Evolutionary conservation across 2,329 filamentous ascomycete genomes (phyloP).

Genomic region (Apiospora koreana): DNA sequence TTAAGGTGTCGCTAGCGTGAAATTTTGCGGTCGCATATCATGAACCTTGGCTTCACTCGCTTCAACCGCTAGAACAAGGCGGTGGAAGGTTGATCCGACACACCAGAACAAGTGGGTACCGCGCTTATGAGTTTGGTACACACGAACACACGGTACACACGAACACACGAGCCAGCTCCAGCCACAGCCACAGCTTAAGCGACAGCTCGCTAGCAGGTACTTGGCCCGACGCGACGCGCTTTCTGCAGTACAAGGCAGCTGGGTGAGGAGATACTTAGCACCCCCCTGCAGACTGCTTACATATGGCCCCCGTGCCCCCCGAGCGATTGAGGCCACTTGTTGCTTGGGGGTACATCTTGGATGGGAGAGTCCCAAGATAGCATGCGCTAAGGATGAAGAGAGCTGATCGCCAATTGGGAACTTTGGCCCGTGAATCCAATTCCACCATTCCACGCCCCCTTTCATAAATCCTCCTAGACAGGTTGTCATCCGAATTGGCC

Average conservation of each 20-base stretch:
- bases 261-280: neutral
- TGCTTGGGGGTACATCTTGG: neutral
- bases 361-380: constrained; percentile 1
- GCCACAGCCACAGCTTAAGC: neutral
- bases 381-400: neutral
- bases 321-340: neutral
- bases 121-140: neutral
- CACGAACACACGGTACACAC: too few relatives aligned
- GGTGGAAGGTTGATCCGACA: neutral
- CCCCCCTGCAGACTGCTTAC: neutral
- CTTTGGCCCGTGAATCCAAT: constrained; percentile 6
- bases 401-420: constrained; percentile 3
- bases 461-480: neutral
- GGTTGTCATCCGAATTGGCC: constrained; percentile 6
- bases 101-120: neutral
- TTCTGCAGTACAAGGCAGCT: neutral
- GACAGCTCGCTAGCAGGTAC: neutral
- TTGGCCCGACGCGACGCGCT: neutral
- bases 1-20: constrained; percentile 8
- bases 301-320: neutral
- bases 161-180: neutral
- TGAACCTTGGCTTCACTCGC: too few relatives aligned
- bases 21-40: neutral
- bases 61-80: neutral
- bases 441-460: neutral